phyloP scores from a whole-genome alignment of 2,329 filamentous ascomycete genomes.

The Neofusicoccum umdonicola region DNA sequence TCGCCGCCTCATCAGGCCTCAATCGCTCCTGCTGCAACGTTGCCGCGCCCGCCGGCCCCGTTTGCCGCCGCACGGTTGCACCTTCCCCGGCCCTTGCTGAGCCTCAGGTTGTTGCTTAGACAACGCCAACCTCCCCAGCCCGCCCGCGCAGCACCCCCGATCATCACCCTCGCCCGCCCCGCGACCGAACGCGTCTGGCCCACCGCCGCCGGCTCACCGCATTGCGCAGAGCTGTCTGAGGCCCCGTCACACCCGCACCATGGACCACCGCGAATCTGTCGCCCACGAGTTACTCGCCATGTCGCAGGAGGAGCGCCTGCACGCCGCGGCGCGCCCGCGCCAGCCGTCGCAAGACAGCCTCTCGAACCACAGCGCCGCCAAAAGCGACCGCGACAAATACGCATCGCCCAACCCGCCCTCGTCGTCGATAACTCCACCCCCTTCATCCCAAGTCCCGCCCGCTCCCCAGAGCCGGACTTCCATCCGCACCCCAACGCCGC shows the following conservation, averaged over 20 bases:
- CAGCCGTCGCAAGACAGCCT: conserved; percentile 11
- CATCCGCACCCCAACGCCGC: conserved; percentile 51
- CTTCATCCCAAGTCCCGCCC: conserved; percentile 56
- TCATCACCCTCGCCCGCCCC: conserved; percentile 6
- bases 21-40: conserved; percentile 21
- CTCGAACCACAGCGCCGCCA: conserved; percentile 8
- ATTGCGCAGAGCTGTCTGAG: background rate
- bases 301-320: conserved; percentile 14
- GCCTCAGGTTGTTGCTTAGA: too few species aligned
- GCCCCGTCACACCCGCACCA: background rate
- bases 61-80: background rate
- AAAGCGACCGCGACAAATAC: conserved; percentile 26
- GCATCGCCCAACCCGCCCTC: conserved; percentile 43
- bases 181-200: conserved; percentile 21
- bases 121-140: conserved; percentile 9
- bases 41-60: conserved; percentile 18
- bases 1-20: conserved; percentile 17
- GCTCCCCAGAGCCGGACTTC: conserved; percentile 38
- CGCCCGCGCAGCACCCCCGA: conserved; percentile 18
- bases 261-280: conserved; percentile 9
- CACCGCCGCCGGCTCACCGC: conserved; percentile 9
- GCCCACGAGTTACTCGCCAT: conserved; percentile 17
- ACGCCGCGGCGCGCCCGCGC: background rate
- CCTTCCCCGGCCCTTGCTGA: too few species aligned
- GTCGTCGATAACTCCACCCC: conserved; percentile 62